Evolutionary conservation across 495 filamentous ascomycete species (phyloP), one percentile per base, ranked within the genome.

Genomic region (Cercophora newfieldiana): DNA sequence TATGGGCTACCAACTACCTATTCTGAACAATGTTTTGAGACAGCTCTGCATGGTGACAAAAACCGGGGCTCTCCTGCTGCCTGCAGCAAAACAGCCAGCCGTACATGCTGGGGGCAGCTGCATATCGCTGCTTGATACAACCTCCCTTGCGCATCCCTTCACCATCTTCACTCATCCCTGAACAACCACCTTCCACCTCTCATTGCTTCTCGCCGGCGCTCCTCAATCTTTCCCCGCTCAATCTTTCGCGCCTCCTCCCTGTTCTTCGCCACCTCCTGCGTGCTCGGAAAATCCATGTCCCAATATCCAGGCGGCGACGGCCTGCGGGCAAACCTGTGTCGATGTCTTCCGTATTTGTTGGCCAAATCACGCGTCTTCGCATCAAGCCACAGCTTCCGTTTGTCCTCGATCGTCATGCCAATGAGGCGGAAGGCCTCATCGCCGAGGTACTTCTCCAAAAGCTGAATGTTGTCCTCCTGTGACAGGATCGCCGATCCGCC

Each of bases 231-330:
- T 49, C 85, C 76, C 64, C 83, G 80, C 73, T 87, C 88, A 66
- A 85, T 72, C 68, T 76, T 79, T 48, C 79, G 76, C 7, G 88
- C 90, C 70, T 87, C 86, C 71, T 83, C 80, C 55, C 83, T 85
- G 66, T 92, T 86, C 63, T 80, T 73, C 70, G 82, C 80, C 14
- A 87, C 71, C 74, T 96, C 91, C 73, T 96, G 94, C 7, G 94
- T 97, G 49, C 75, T 84, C 12, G 94, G 94, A 77, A 97, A 93
- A 64, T 94, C 94, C 26, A 88, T 83, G 66, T 92, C 83, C 95
- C 95, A 99, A 71, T 90, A 97, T 1, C 93, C 93, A 18, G 91
- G 91, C 2, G 95, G 94, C 14, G 89, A 90, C 31, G 76, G 79
- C 25, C 82, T 77, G 28, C 93, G 84, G 64, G 86, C 85, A 73